Conservation (phyloP, 768 basidiomycete genomes). For the Macrolepiota dolichaula region DNA sequence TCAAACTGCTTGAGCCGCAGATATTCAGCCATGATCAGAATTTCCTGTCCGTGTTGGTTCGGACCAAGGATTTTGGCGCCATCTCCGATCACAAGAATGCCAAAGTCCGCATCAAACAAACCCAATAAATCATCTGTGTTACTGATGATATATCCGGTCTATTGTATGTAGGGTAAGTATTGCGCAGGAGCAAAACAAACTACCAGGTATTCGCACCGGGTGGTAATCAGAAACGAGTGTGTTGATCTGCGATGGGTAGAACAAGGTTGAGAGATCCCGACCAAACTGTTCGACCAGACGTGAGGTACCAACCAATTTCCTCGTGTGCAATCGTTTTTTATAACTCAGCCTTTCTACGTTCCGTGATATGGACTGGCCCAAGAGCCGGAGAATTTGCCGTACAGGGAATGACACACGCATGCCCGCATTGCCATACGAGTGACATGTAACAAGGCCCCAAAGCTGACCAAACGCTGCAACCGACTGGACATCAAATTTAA, state of each 20-base stretch:
- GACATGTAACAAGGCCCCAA: conserved; percentile 80
- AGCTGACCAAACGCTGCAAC: conserved; percentile 76
- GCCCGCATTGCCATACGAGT: conserved; percentile 73
- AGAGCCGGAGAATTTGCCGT: conserved; percentile 74
- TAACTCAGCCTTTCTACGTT: conserved; percentile 80
- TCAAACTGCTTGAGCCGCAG: conserved; percentile 69
- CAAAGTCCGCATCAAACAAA: conserved; percentile 77
- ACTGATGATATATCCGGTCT: conserved; percentile 75
- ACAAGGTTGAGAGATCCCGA: not conserved
- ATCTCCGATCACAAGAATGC: conserved; percentile 68
- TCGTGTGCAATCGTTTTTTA: conserved; percentile 67
- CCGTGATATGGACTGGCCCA: conserved; percentile 76
- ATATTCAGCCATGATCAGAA: conserved; percentile 77
- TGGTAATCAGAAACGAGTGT: conserved; percentile 64
- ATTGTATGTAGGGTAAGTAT: not conserved
- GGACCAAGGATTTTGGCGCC: conserved; percentile 69
- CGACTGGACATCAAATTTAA: conserved; percentile 37
- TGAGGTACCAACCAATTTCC: conserved; percentile 59
- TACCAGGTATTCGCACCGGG: conserved; percentile 33
- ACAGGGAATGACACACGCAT: conserved; percentile 86
- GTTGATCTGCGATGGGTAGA: conserved; percentile 50
- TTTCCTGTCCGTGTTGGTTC: conserved; percentile 72
- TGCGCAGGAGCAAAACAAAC: not conserved
- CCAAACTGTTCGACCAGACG: not conserved
- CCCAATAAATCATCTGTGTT: conserved; percentile 76